Percentiles rank a stretch among this genome's conserved stretches.
Evolutionary conservation across 2,329 filamentous ascomycete genomes (phyloP).

Genomic region (Xylaria sp.): DNA sequence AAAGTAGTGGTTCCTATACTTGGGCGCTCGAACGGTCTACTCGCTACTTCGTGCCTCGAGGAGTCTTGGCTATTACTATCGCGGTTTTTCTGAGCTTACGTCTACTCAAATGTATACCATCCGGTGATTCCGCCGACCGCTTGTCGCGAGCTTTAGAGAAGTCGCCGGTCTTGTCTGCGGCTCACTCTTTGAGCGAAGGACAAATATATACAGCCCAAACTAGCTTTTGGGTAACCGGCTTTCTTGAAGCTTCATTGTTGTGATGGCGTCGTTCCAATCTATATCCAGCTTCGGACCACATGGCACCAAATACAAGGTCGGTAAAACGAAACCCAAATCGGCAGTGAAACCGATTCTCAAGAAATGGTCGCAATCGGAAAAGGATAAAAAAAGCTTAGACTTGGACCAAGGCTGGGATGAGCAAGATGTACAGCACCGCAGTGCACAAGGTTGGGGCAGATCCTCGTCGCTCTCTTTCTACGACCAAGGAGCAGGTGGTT

Average conservation of each 20-base stretch:
- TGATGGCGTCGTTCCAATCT: constrained; percentile 53
- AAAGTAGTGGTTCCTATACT: constrained; percentile 7
- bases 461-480: constrained; percentile 33
- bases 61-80: background rate
- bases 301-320: constrained; percentile 50
- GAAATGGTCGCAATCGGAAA: constrained; percentile 60
- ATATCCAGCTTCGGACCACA: constrained; percentile 46
- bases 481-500: constrained; percentile 28
- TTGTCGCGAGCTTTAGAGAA: constrained; percentile 29
- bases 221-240: constrained; percentile 9
- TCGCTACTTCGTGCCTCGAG: constrained; percentile 6
- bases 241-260: constrained; percentile 21
- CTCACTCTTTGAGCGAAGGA: constrained; percentile 18
- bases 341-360: constrained; percentile 71
- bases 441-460: constrained; percentile 41
- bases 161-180: constrained; percentile 15
- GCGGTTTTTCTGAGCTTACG: constrained; percentile 15
- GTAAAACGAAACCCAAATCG: constrained; percentile 60
- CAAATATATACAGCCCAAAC: constrained; percentile 34
- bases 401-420: constrained; percentile 69
- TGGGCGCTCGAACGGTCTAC: constrained; percentile 7
- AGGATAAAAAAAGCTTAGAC: constrained; percentile 71
- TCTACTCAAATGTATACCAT: constrained; percentile 32
- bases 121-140: constrained; percentile 32
- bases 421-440: constrained; percentile 55